Evolutionary conservation across 2,329 filamentous ascomycete species (phyloP), one percentile per base, ranked within the genome.

Genomic region (Claviceps maximensis): DNA sequence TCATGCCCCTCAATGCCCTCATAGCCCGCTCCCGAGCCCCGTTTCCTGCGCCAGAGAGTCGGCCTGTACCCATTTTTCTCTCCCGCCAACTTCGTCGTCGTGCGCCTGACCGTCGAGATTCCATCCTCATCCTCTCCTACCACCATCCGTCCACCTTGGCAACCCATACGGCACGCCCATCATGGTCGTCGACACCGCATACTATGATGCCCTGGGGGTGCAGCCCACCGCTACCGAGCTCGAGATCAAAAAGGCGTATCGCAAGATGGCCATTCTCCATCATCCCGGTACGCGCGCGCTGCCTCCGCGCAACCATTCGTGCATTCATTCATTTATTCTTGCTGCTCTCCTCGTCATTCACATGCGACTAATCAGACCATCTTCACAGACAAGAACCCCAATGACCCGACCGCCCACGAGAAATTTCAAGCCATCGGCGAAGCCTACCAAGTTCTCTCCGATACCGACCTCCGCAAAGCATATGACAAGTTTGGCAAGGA

Each of bases 401-500:
- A 90, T 64, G 93, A 98, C 67, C 90, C 93, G 59, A 89, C 86
- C 25, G 93, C 93, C 40, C 88, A 95, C 72, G 87, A 84, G 65
- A 91, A 90, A 69, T 98, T 98, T 71, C 93, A 98, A 73, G 83
- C 81, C 55, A 90, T 94, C 63, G 81, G 81, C 62, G 81, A 84
- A 65, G 82, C 82, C 47, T 84, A 84, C 66, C 81, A 84, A 71
- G 87, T 98, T 50, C 82, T 98, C 58, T 93, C 87, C 64, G 86
- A 96, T 66, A 77, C 83, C 59, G 86, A 95, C 55, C 78, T 97
- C 57, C 85, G 93, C 63, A 87, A 86, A 63, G 84, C 88, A 64
- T 98, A 98, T 74, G 93, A 98, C 72, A 95, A 95, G 71, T 91
- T 84, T 75, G 93, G 93, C 67, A 97, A 97, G 72, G 93, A 98